These are phyloP conservation scores for Nitzschia sp. DNA, from an alignment of 108 stramenopile species.

Conservation along the genomic window DNA sequence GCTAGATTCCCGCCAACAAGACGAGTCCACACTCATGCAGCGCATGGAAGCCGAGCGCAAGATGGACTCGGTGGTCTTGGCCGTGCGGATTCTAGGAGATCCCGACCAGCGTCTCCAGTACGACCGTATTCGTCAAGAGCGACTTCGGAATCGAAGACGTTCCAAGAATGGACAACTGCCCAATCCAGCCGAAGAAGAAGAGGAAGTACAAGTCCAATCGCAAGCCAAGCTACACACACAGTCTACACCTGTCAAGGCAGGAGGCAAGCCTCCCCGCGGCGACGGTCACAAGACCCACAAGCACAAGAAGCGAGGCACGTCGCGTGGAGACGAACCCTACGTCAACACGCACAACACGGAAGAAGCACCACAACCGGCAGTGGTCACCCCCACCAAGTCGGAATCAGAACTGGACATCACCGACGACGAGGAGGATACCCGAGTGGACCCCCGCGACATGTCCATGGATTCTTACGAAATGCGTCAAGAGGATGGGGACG, in stretches of 20 bases:
- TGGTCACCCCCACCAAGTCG: too few relatives aligned
- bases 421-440: conserved; percentile 13
- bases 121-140: conserved; percentile 39
- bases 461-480: conserved; percentile 18
- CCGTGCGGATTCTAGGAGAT: conserved; percentile 51
- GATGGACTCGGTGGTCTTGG: conserved; percentile 58
- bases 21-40: conserved; percentile 15
- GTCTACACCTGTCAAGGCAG: too few relatives aligned
- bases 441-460: not conserved
- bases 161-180: conserved; percentile 16
- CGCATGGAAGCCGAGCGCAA: conserved; percentile 38
- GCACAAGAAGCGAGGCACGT: conserved; percentile 1
- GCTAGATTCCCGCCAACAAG: conserved; percentile 25
- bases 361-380: not conserved
- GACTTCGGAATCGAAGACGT: conserved; percentile 22
- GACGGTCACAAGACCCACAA: conserved; percentile 2
- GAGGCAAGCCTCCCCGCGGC: not conserved
- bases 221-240: too few relatives aligned
- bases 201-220: too few relatives aligned
- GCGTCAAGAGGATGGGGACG: conserved; percentile 17
- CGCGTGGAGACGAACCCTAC: not conserved
- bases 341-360: not conserved
- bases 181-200: conserved; percentile 2
- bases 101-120: conserved; percentile 35
- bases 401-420: conserved; percentile 3